Evolutionary conservation across 2,329 filamentous ascomycete genomes (phyloP), one percentile per base, ranked within the genome.

Genomic region (Colletotrichum sp.): DNA sequence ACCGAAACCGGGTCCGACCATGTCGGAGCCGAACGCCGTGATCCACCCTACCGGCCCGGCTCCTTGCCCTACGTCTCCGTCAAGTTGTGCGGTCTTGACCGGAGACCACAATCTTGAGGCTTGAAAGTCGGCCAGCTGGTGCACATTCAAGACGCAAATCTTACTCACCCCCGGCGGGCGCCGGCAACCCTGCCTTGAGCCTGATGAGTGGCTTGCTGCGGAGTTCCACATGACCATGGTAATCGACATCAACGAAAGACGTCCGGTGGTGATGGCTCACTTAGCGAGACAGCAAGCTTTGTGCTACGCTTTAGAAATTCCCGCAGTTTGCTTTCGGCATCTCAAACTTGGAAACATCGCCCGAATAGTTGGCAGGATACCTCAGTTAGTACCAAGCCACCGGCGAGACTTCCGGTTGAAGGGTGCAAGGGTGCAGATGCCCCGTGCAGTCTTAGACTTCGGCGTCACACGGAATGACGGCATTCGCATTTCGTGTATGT

Each of bases 11-110:
- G 24, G 64, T 7, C 59, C 43, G 68, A 21, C 18, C 10, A 52
- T 4, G 13, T 71, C 68, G 68, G 68, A 26, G 60, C 68, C 68
- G 68, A 71, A 59, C 13, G 68, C 60, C 43, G 59, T 26, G 13
- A 36, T 28, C 36, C 26, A 34, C 18, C 26, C 3, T 5, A 21
- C 24, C n/a, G 21, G 28, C 21, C 30, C 39, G 36, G 24, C 14
- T 9, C 14, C 16, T n/a, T 55, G 14, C 14, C 26, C 18, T 28
- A 9, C 10, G 1, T 10, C 24, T 28, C 55, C 13, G 26, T 59
- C 55, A 14, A 59, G 26, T 24, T 59, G 21, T 24, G 26, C 21
- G 5, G 52, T 3, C 0, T 57, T 28, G 0, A 26, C 52, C 26
- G 21, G 21, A 26, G 26, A 57, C 21, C 2, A 57, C 21, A 26